phyloP scores from a whole-genome alignment of 352 stramenopile genomes.

The Achlya hypogyna region DNA sequence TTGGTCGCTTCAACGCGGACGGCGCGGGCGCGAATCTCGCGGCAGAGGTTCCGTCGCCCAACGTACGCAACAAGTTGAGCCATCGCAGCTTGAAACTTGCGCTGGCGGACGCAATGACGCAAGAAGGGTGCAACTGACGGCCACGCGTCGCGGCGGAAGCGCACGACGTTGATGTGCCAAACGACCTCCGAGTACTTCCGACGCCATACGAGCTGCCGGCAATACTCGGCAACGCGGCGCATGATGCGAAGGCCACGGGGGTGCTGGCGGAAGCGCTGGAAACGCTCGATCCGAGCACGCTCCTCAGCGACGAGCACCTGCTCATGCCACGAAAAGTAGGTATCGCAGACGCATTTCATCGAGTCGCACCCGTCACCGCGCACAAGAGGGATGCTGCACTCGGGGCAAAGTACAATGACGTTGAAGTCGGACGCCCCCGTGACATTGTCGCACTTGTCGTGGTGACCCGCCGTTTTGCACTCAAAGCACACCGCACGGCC shows the following conservation, averaged over 20 bases:
- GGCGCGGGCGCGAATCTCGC: not conserved
- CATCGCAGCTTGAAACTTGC: not conserved
- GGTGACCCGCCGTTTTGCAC: not conserved
- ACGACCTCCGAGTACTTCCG: not conserved
- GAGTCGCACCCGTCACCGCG: slow-evolving; percentile 13
- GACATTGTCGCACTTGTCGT: not conserved
- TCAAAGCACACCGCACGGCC: not conserved
- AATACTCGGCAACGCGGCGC: not conserved
- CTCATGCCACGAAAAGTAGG: slow-evolving; percentile 7
- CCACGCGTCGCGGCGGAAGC: not conserved
- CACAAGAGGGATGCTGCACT: slow-evolving; percentile 1
- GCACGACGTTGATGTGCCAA: not conserved
- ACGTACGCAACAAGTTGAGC: not conserved
- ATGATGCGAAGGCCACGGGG: not conserved
- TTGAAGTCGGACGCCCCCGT: not conserved
- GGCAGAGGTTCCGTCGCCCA: not conserved
- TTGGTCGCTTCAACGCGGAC: not conserved
- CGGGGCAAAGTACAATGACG: not conserved
- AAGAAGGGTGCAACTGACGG: not conserved
- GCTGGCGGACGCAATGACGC: not conserved
- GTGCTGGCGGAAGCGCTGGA: not conserved
- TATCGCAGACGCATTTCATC: slow-evolving; percentile 9
- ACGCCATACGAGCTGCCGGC: not conserved
- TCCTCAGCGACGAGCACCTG: not conserved
- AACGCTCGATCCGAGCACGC: not conserved